phyloP scores from a whole-genome alignment of 2,329 filamentous ascomycete species.

The Podosphaera xanthii region DNA sequence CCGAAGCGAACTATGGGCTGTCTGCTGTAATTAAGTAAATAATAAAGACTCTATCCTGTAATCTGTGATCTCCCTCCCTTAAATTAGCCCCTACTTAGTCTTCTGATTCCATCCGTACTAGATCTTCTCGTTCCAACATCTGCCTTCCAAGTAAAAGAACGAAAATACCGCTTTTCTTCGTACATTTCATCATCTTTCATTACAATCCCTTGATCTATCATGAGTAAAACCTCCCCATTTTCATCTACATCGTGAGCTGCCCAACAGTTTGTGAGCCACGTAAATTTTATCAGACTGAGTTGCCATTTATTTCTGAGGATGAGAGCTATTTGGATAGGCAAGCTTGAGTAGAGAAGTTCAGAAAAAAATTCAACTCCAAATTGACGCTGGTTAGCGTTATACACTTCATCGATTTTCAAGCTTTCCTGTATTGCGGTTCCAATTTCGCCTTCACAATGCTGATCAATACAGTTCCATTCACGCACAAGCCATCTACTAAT shows the following conservation, averaged over 20 bases:
- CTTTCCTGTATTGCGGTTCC: not conserved
- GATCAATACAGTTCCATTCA: not conserved
- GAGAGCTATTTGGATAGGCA: not conserved
- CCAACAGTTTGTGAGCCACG: not conserved
- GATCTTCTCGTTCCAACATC: too few relatives aligned
- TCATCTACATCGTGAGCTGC: not conserved
- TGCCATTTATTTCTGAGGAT: not conserved
- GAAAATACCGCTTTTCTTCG: not conserved
- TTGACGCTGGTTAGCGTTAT: not conserved
- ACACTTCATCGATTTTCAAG: not conserved
- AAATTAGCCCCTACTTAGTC: too few relatives aligned
- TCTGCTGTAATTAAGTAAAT: too few relatives aligned
- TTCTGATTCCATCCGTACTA: too few relatives aligned
- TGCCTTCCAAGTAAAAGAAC: not conserved
- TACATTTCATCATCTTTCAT: not conserved
- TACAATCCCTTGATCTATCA: not conserved
- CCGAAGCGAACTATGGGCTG: too few relatives aligned
- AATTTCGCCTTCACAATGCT: not conserved
- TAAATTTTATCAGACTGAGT: not conserved
- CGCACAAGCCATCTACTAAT: not conserved
- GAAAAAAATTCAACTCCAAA: not conserved
- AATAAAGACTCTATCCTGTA: too few relatives aligned
- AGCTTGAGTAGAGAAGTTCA: not conserved
- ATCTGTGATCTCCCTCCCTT: too few relatives aligned
- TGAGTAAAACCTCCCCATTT: not conserved